A percentile compares a stretch with the other conserved stretches of the same genome.
phyloP scores from a whole-genome alignment of 495 filamentous ascomycete species.

The Usnea hakonensis region DNA sequence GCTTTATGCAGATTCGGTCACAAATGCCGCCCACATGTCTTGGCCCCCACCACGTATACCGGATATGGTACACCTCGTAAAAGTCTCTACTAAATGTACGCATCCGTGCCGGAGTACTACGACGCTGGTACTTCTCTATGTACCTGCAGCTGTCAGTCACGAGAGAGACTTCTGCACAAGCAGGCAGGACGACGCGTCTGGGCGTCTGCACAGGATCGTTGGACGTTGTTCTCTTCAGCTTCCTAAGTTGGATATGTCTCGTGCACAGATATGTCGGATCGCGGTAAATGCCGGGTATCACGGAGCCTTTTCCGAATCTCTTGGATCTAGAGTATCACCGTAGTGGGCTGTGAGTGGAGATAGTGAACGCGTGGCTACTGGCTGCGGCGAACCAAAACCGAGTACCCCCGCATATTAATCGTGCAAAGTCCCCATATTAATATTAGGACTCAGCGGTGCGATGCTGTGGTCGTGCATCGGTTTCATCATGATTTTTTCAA shows the following conservation, averaged over 20 bases:
- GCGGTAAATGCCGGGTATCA: not conserved
- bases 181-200: not conserved
- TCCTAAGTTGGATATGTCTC: not conserved
- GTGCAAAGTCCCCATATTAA: not conserved
- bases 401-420: not conserved
- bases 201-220: not conserved
- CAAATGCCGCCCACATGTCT: too few species aligned
- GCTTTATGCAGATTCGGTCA: too few species aligned
- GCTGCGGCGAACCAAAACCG: not conserved
- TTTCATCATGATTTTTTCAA: not conserved
- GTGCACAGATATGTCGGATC: too few species aligned
- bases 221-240: not conserved
- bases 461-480: not conserved
- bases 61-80: too few species aligned
- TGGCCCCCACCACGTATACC: too few species aligned
- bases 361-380: not conserved
- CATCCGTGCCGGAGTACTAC: too few species aligned
- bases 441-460: not conserved
- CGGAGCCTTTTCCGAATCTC: not conserved
- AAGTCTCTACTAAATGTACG: too few species aligned
- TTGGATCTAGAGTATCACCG: too few species aligned
- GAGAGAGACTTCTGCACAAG: not conserved
- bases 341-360: not conserved
- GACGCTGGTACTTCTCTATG: not conserved
- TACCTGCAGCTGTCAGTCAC: not conserved